These are phyloP conservation scores for Termitomyces bulborhizus DNA, from an alignment of 768 basidiomycete species.

Conservation along the genomic window DNA sequence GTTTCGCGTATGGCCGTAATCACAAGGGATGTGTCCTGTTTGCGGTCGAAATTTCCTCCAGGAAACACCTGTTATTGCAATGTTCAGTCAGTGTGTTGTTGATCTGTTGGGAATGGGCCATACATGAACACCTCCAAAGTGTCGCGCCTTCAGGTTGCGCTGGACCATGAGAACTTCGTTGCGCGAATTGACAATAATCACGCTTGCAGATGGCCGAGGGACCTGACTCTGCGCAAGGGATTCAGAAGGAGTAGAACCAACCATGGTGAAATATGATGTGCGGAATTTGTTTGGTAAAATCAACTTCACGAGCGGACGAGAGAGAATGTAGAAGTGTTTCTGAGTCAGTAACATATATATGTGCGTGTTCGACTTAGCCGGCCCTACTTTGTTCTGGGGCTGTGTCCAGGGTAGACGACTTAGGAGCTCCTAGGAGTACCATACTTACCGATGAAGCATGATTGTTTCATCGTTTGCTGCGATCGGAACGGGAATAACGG, in stretches of 20 bases:
- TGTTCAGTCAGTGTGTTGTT: background rate
- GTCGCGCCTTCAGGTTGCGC: slow-evolving; percentile 54
- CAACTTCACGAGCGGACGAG: background rate
- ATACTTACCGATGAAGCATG: background rate
- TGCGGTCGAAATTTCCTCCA: slow-evolving; percentile 61
- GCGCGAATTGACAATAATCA: slow-evolving; percentile 55
- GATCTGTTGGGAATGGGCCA: slow-evolving; percentile 15
- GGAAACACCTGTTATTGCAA: slow-evolving; percentile 58
- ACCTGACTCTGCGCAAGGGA: slow-evolving; percentile 1
- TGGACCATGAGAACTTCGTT: slow-evolving; percentile 72
- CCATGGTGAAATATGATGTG: slow-evolving; percentile 6
- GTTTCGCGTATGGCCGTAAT: slow-evolving; percentile 72
- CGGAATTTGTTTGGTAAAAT: background rate
- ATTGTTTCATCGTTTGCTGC: background rate
- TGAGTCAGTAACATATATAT: slow-evolving; percentile 4
- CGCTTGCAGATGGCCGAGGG: slow-evolving; percentile 62
- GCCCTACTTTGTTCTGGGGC: background rate
- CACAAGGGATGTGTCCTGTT: slow-evolving; percentile 49
- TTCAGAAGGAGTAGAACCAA: background rate
- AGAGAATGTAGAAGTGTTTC: background rate
- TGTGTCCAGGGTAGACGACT: background rate
- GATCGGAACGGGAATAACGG: background rate
- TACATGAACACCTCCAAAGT: slow-evolving; percentile 67
- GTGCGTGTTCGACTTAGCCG: background rate
- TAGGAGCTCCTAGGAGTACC: background rate